Evolutionary conservation across 75 land plant genomes (phyloP), one percentile per base, ranked within the genome.

Genomic region (Sequoiadendron giganteum): DNA sequence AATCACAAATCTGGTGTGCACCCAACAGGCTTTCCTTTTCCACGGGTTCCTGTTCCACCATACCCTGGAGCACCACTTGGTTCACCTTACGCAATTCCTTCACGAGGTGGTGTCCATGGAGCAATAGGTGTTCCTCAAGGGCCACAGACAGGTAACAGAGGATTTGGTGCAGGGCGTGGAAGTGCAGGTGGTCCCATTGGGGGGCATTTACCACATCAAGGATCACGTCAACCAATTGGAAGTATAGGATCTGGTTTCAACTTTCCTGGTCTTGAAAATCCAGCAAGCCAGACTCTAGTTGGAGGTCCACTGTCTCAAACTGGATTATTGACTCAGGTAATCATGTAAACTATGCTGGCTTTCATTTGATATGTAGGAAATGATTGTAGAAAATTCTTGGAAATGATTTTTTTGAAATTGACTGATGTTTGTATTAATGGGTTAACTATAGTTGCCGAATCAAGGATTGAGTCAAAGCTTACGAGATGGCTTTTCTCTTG

Each of bases 31-130:
- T 94, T 86, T 85, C 91, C 97, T 73, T 75, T 94, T 80, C 95
- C 97, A 54, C 93, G 99, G 2, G 91, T 95, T 32, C 97, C 99
- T 38, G 88, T 98, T 61, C 94, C 95, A n/a, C 93, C 93, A 34
- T 98, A 94, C 88, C 96, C 92, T 61, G 97, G 95, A 28, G 94
- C 92, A 48, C 99, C 99, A 13, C 96, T 91, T 36, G 91, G 96
- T 49, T 99, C 97, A 87, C 99, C 99, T 70, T 98, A 98, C 91
- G 97, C 99, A 10, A 98, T 97, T 88, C 99, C 99, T 61, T 92
- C 99, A 39, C 94, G 99, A 86, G 99, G 95, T 70, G 95, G 96
- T 88, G 92, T 95, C 72, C 99, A 96, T 95, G 99, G 99, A 58
- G 97, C 99, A 61, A 95, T 98, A 86, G 99, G 99, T 84, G 93